phyloP scores from a whole-genome alignment of 495 filamentous ascomycete species.

The Penicillium parvum region DNA sequence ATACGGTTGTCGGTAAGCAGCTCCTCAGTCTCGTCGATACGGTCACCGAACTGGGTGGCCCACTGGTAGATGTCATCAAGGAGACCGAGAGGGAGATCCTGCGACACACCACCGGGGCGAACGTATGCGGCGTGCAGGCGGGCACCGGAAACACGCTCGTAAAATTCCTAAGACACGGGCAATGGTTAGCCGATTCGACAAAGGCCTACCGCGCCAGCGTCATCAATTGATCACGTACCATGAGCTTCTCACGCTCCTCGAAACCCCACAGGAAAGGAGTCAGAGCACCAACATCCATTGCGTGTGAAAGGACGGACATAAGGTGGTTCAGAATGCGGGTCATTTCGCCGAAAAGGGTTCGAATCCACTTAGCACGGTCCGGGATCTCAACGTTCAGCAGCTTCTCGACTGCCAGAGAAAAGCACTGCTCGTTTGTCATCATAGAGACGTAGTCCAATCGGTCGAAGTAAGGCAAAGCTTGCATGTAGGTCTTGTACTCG shows the following conservation, averaged over 20 bases:
- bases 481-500: conserved; percentile 98
- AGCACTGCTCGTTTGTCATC: conserved; percentile 99
- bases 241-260: conserved; percentile 98
- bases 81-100: conserved; percentile 90
- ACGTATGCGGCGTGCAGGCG: conserved; percentile 98
- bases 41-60: conserved; percentile 99
- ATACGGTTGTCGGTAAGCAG: conserved; percentile 99
- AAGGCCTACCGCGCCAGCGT: background rate
- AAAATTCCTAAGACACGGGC: conserved; percentile 74
- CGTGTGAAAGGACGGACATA: conserved; percentile 96
- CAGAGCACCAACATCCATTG: conserved; percentile 98
- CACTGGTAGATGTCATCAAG: conserved; percentile 99
- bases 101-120: conserved; percentile 91
- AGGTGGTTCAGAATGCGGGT: conserved; percentile 95
- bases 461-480: conserved; percentile 98
- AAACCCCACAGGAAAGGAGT: conserved; percentile 99
- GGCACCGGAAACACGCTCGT: conserved; percentile 96
- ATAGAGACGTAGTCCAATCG: conserved; percentile 98
- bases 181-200: background rate
- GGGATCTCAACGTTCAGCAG: conserved; percentile 96
- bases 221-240: conserved; percentile 49
- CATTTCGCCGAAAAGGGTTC: conserved; percentile 94
- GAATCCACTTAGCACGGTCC: conserved; percentile 92
- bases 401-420: conserved; percentile 92
- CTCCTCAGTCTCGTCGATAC: conserved; percentile 98